phyloP scores from a whole-genome alignment of 768 basidiomycete species.

The Suillus spraguei region DNA sequence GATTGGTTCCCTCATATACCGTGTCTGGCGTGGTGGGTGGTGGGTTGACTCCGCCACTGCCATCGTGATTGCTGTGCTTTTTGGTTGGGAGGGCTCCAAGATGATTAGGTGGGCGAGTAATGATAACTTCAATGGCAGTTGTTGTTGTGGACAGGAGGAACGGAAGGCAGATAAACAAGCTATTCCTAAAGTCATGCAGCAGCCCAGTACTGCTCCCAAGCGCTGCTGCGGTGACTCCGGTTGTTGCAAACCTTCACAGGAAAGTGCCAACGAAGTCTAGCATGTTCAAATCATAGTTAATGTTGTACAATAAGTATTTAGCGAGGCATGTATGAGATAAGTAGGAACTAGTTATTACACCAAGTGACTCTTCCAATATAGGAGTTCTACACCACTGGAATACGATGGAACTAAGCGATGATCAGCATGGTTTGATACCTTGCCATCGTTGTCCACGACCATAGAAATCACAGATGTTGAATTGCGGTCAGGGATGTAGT shows the following conservation, averaged over 20 bases:
- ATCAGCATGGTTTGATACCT: background rate
- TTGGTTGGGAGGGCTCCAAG: constrained; percentile 48
- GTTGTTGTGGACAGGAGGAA: constrained; percentile 26
- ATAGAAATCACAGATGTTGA: background rate
- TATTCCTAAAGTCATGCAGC: background rate
- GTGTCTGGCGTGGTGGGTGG: constrained; percentile 48
- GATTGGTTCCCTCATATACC: constrained; percentile 41
- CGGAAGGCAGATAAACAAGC: background rate
- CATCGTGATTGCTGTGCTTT: constrained; percentile 41
- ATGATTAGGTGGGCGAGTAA: constrained; percentile 43
- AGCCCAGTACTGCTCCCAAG: background rate
- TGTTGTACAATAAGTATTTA: background rate
- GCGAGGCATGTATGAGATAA: background rate
- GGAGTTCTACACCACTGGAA: constrained; percentile 1
- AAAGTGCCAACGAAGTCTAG: background rate
- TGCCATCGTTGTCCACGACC: background rate
- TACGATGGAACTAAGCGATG: constrained; percentile 2
- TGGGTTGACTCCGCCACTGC: constrained; percentile 50
- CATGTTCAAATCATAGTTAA: background rate
- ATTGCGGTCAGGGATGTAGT: constrained; percentile 2
- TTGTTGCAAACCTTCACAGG: constrained; percentile 7
- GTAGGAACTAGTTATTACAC: background rate
- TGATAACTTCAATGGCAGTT: constrained; percentile 40
- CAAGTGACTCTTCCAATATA: background rate
- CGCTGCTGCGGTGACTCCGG: background rate